Conservation (phyloP, 768 basidiomycete genomes). For the Boletus coccyginus region DNA sequence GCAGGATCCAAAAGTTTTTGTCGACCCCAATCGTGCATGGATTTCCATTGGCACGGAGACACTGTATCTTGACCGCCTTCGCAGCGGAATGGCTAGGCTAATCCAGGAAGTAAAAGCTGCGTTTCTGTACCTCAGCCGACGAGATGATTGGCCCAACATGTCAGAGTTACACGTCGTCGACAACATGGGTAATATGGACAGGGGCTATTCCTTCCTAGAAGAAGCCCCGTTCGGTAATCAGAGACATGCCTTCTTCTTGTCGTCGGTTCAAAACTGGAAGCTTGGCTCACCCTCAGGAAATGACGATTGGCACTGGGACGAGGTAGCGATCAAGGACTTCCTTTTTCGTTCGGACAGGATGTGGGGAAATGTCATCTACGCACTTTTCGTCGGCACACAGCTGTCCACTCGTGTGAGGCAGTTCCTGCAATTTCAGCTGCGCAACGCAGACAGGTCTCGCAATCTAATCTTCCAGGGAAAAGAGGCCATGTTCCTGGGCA, state of each 20-base stretch:
- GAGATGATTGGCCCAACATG: background rate
- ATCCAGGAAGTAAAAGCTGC: background rate
- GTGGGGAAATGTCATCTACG: background rate
- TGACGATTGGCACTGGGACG: background rate
- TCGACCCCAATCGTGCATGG: background rate
- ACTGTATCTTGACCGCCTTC: background rate
- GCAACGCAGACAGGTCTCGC: background rate
- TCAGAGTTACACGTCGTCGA: fast-evolving
- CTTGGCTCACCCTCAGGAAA: background rate
- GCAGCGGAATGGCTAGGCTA: background rate
- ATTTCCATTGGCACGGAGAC: background rate
- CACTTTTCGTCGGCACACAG: background rate
- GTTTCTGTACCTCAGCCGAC: background rate
- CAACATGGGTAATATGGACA: background rate
- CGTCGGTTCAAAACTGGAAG: background rate
- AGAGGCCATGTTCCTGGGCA: background rate
- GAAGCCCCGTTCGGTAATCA: background rate
- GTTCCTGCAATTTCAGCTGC: background rate
- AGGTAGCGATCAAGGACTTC: background rate
- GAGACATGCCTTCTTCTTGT: background rate
- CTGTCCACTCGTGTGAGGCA: background rate
- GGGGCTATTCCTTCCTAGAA: constrained; percentile 3
- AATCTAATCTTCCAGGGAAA: background rate
- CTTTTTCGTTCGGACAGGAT: background rate
- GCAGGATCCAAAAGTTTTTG: background rate